Evolutionary conservation across 2,329 filamentous ascomycete species (phyloP), one percentile per base, ranked within the genome.

Genomic region (Hypocrella siamensis): DNA sequence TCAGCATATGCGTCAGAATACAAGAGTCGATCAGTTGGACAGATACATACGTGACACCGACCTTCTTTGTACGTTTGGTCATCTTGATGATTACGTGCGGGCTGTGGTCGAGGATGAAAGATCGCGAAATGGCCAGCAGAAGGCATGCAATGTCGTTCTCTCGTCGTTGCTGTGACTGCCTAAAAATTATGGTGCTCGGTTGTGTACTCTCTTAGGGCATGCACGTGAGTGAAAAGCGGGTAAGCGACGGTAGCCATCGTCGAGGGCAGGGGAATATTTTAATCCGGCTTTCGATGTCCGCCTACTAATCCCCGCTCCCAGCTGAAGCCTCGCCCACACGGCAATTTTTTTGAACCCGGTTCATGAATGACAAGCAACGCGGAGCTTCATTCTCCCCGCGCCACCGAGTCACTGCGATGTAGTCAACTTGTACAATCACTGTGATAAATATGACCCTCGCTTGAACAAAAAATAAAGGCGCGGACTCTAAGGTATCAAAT

Each of bases 1-100:
- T 57, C 52, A 56, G 47, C 46, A 48, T 31, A 14, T 30, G 38
- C 28, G 27, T 7, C 3, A 30, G 9, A 16, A 30, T 26, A 31
- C 37, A 30, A 34, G 31, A 34, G 28, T 6, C 18, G 30, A 14
- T 38, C 32, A 19, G 15, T 17, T n/a, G 9, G 14, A 4, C 17
- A 3, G 21, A 44, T 51, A 60, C 57, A 40, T 54, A 60, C 57
- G 88, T 94, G 64, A 94, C 86, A 64, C 84, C 84, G 77, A 93
- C 85, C 81, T 93, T 92, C 80, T 61, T 92, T 48, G 84, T 92
- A 71, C 84, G 78, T 76, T 90, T 88, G 63, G 82, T 84, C 81
- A 90, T 90, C 66, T 77, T 84, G 71, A 61, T 63, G 57, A 58
- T 42, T 47, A 39, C 55, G 51, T 53, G 50, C 46, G 44, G 44